Base-by-base conservation (phyloP, 495 filamentous ascomycete species). In the Talaromyces adpressus region DNA sequence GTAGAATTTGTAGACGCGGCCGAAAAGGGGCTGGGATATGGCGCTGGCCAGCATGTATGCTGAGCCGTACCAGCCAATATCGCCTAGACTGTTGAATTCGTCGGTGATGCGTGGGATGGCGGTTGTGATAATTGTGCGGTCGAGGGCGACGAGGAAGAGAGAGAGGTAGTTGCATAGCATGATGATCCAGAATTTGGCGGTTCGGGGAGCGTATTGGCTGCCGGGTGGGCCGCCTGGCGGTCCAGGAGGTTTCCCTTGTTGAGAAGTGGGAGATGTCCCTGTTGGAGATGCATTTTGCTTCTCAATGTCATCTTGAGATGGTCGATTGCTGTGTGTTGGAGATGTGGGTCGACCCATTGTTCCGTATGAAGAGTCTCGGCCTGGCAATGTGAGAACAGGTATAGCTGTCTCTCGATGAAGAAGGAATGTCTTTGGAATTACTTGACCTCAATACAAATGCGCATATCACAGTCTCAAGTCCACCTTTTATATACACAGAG, bases 121-220 rank as follows among this genome's bases (percentile, higher is more conserved):
- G 18, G 59, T 64, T 54, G 68, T 53, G 61, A 66, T 20, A 62
- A 72, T 60, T 67, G 63, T 63, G 66, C 74, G 41, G 56, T 81
- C 80, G 67, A 85, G 67, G 1, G 84, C 84, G 70, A 85, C 81
- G 59, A 82, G 75, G 62, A 86, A 85, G 23, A 86, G 81, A 4
- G 80, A 79, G n/a, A 86, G 47, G 79, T 68, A 7, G 77, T 79
- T 52, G 49, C 49, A 52, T 20, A 52, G 22, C 49, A 52, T 52
- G 12, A 52, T 52, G 18, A 23, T 20, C 49, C 49, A 52, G 18
- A 52, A 52, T 9, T 25, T 52, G 49, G 22, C 6, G n/a, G 49
- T 52, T 25, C 11, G 6, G n/a, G 18, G 49, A 7, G n/a, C 18
- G 49, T 52, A 52, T 25, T 20, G 49, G 49, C 18, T 23, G 49